These are phyloP conservation scores for Penicillium odoratum DNA, from an alignment of 495 filamentous ascomycete genomes.

Conservation along the genomic window DNA sequence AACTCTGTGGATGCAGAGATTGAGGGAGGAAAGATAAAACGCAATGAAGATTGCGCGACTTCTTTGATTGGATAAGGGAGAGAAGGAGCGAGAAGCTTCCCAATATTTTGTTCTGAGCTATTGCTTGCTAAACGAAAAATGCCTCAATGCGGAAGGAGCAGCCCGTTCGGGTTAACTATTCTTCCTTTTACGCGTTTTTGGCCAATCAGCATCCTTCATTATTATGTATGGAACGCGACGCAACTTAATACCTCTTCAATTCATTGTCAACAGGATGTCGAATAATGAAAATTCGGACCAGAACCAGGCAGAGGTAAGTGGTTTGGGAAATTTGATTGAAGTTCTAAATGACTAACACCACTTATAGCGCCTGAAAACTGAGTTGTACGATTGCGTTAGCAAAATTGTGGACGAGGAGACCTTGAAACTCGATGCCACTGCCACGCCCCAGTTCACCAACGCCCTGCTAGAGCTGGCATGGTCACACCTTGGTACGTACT, in stretches of 20 bases:
- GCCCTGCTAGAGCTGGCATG: slow-evolving; percentile 90
- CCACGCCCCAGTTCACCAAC: slow-evolving; percentile 93
- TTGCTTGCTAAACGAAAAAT: neutral
- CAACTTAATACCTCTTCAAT: neutral
- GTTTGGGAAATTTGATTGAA: neutral
- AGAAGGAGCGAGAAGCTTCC: neutral
- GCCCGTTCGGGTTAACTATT: slow-evolving; percentile 16
- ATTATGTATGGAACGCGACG: slow-evolving; percentile 22
- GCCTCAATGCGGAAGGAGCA: slow-evolving; percentile 5
- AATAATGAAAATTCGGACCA: neutral
- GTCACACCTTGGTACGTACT: slow-evolving; percentile 74
- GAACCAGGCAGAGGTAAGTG: slow-evolving; percentile 36
- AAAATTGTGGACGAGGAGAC: slow-evolving; percentile 88
- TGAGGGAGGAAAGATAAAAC: neutral
- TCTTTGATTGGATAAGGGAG: neutral
- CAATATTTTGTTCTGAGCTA: neutral
- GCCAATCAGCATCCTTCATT: slow-evolving; percentile 22
- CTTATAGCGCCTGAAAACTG: slow-evolving; percentile 79
- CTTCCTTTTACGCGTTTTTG: slow-evolving; percentile 18
- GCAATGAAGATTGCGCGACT: neutral
- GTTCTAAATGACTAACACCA: neutral
- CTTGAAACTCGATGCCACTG: slow-evolving; percentile 72
- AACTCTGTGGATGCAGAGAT: neutral
- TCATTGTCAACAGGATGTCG: slow-evolving; percentile 1
- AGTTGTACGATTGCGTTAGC: slow-evolving; percentile 89